A percentile compares a stretch with the other conserved stretches of the same genome.
These are phyloP conservation scores for Candida smagusa DNA, from an alignment of 1,139 yeast genomes.

Conservation along the genomic window DNA sequence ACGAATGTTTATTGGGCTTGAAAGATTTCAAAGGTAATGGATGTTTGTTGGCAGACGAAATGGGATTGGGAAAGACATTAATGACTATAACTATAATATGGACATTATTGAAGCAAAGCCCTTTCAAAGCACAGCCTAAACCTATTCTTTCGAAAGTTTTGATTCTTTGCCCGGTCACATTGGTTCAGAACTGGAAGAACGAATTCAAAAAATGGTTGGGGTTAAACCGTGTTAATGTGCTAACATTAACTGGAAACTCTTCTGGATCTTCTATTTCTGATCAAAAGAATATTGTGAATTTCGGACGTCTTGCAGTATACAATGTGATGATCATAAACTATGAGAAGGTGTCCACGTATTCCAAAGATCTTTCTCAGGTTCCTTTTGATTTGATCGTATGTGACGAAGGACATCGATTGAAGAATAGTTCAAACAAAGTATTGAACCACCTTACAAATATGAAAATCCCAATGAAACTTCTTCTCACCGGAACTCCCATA, in stretches of 20 bases:
- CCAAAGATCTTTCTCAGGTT: constrained; percentile 49
- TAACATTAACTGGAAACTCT: constrained; percentile 49
- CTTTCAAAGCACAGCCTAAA: constrained; percentile 31
- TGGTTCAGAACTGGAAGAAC: constrained; percentile 81
- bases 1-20: constrained; percentile 76
- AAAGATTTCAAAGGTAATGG: constrained; percentile 55
- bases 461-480: constrained; percentile 53
- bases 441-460: constrained; percentile 59
- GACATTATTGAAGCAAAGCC: constrained; percentile 79
- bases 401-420: constrained; percentile 93
- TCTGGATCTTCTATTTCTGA: constrained; percentile 39
- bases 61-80: constrained; percentile 94
- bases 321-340: constrained; percentile 86
- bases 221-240: constrained; percentile 53
- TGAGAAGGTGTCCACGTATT: constrained; percentile 65
- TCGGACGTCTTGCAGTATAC: constrained; percentile 68
- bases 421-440: constrained; percentile 67
- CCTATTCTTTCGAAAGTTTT: constrained; percentile 57
- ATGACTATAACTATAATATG: constrained; percentile 82
- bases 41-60: constrained; percentile 89
- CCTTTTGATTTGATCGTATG: constrained; percentile 76
- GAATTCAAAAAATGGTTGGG: constrained; percentile 94
- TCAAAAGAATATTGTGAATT: constrained; percentile 54
- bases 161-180: constrained; percentile 88
- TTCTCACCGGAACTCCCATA: constrained; percentile 91